These are phyloP conservation scores for Plantago ovata DNA, from an alignment of 257 asterid genomes.

Conservation along the genomic window DNA sequence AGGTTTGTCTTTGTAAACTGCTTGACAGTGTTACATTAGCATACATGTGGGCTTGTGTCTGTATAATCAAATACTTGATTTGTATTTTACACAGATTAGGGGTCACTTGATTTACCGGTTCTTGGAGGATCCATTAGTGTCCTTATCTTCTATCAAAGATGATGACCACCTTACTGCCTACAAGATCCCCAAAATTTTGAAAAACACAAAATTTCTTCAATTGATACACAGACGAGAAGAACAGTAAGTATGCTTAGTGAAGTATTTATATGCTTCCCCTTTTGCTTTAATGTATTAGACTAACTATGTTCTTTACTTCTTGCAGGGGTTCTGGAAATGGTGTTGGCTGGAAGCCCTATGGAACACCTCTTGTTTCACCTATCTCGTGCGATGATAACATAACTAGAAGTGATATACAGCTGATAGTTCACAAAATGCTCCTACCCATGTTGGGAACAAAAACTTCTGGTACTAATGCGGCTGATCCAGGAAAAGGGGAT, in stretches of 20 bases:
- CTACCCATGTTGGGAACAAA: slow-evolving; percentile 71
- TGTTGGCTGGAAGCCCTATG: slow-evolving; percentile 92
- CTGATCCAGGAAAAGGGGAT: slow-evolving; percentile 42
- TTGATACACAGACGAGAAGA: slow-evolving; percentile 94
- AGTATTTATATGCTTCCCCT: slow-evolving; percentile 1
- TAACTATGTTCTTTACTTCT: slow-evolving; percentile 21
- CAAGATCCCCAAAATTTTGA: slow-evolving; percentile 70
- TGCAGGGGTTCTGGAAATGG: slow-evolving; percentile 67
- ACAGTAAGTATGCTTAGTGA: slow-evolving; percentile 47
- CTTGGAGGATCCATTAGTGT: slow-evolving; percentile 83
- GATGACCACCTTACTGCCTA: slow-evolving; percentile 96
- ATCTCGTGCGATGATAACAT: slow-evolving; percentile 75
- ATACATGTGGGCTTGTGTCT: slow-evolving; percentile 12
- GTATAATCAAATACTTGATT: slow-evolving; percentile 17
- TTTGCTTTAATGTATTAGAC: slow-evolving; percentile 7
- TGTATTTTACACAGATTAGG: slow-evolving; percentile 55
- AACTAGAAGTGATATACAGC: slow-evolving; percentile 81
- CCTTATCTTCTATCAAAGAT: slow-evolving; percentile 76
- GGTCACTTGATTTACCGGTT: slow-evolving; percentile 88
- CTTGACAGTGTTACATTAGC: slow-evolving; percentile 19
- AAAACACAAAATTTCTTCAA: slow-evolving; percentile 84
- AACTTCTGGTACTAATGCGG: slow-evolving; percentile 28
- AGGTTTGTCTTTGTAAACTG: slow-evolving; percentile 47
- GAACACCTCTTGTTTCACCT: slow-evolving; percentile 97
- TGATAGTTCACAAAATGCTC: slow-evolving; percentile 78